Conservation (phyloP, 768 basidiomycete genomes). For the Amanita fuliginea region DNA sequence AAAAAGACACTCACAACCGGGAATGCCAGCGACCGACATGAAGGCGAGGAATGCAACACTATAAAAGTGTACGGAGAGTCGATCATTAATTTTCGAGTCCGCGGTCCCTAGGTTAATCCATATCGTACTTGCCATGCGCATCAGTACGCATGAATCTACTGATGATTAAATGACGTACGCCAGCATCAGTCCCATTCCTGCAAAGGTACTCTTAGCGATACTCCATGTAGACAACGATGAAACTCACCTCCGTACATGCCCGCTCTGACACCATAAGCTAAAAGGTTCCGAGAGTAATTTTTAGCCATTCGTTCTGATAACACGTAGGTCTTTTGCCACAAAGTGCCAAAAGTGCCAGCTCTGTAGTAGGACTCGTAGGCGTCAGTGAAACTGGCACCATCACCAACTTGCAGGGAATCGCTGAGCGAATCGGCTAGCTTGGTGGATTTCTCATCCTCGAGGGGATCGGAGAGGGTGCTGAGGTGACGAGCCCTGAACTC, state of each 20-base stretch:
- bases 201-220: not conserved
- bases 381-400: not conserved
- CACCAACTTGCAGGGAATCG: not conserved
- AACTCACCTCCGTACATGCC: slow-evolving; percentile 41
- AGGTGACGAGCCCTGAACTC: slow-evolving; percentile 27
- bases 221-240: not conserved
- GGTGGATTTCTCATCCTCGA: not conserved
- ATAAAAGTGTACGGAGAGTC: slow-evolving; percentile 44
- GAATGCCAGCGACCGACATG: slow-evolving; percentile 54
- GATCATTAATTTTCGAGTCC: slow-evolving; percentile 33
- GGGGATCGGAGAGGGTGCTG: slow-evolving; percentile 9
- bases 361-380: slow-evolving; percentile 6
- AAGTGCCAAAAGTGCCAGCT: slow-evolving; percentile 17
- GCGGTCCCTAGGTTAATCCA: slow-evolving; percentile 34
- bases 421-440: not conserved
- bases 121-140: slow-evolving; percentile 26
- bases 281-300: slow-evolving; percentile 42
- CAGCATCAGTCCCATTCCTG: not conserved
- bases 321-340: slow-evolving; percentile 32
- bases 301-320: slow-evolving; percentile 33
- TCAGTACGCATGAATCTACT: not conserved
- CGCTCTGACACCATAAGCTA: slow-evolving; percentile 45
- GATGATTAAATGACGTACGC: not conserved
- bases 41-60: slow-evolving; percentile 44
- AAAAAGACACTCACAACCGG: slow-evolving; percentile 24